A percentile compares a stretch with the other conserved stretches of the same genome.
Evolutionary conservation across 768 basidiomycete species (phyloP).

Genomic region (Serendipita sp.): DNA sequence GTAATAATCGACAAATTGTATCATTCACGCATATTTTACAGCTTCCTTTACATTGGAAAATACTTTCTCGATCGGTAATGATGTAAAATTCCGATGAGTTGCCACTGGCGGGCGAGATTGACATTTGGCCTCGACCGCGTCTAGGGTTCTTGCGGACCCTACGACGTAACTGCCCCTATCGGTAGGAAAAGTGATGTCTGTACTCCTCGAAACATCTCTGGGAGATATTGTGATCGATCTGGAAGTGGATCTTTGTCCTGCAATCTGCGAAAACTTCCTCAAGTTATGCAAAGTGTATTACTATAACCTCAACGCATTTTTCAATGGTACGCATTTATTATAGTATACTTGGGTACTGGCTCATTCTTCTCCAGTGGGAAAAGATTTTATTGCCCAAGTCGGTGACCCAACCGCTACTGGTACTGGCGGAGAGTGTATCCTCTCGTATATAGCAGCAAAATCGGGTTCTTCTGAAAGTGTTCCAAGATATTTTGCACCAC

Average conservation of each 20-base stretch:
- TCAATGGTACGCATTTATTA: constrained; percentile 57
- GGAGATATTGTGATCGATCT: constrained; percentile 96
- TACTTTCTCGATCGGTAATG: too few relatives aligned
- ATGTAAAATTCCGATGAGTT: too few relatives aligned
- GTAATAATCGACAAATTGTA: too few relatives aligned
- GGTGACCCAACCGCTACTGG: constrained; percentile 96
- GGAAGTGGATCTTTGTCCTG: constrained; percentile 79
- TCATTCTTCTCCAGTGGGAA: constrained; percentile 48
- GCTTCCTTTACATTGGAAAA: too few relatives aligned
- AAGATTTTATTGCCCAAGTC: constrained; percentile 89
- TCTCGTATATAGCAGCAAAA: constrained; percentile 52
- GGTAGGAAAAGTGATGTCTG: constrained; percentile 47
- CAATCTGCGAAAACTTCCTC: constrained; percentile 87
- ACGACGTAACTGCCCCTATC: too few relatives aligned
- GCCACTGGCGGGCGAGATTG: too few relatives aligned
- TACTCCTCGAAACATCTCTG: constrained; percentile 89
- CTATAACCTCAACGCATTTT: constrained; percentile 93
- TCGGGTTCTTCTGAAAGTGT: constrained; percentile 18
- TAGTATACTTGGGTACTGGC: neutral
- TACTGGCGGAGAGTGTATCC: constrained; percentile 80
- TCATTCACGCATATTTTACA: too few relatives aligned
- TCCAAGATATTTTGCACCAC: constrained; percentile 79
- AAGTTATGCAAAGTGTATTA: constrained; percentile 96
- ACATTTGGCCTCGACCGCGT: too few relatives aligned
- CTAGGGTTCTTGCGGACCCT: too few relatives aligned